These are phyloP conservation scores for Citrullus mucosospermus DNA, from an alignment of 306 rosid genomes.

Conservation along the genomic window DNA sequence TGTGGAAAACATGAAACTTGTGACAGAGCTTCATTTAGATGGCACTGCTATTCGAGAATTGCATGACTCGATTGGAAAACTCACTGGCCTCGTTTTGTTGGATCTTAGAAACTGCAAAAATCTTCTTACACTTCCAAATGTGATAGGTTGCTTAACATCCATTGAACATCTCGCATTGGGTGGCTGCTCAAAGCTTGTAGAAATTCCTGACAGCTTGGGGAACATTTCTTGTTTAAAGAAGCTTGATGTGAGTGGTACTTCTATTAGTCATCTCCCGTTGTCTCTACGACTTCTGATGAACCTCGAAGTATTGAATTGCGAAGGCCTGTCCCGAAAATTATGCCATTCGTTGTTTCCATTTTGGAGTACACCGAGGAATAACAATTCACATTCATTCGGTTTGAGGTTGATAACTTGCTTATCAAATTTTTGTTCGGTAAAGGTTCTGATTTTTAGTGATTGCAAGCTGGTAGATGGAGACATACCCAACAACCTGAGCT, in stretches of 20 bases:
- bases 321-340: neutral
- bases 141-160: neutral
- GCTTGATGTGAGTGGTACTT: slow-evolving; percentile 17
- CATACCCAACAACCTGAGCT: slow-evolving; percentile 6
- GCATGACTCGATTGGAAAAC: slow-evolving; percentile 8
- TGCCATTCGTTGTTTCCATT: slow-evolving; percentile 3
- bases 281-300: slow-evolving; percentile 1
- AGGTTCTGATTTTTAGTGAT: neutral
- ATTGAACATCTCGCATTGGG: slow-evolving; percentile 4
- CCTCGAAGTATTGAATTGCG: neutral
- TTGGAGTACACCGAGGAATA: neutral
- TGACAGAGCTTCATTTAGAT: slow-evolving; percentile 3
- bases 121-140: neutral
- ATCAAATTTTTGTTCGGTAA: neutral
- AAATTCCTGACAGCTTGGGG: slow-evolving; percentile 3
- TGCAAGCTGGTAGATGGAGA: slow-evolving; percentile 15
- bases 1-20: neutral
- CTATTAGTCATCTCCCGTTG: slow-evolving; percentile 6
- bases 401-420: slow-evolving; percentile 5
- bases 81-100: slow-evolving; percentile 2
- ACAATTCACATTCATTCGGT: neutral
- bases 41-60: slow-evolving; percentile 3
- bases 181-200: neutral
- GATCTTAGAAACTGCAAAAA: slow-evolving; percentile 11
- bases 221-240: slow-evolving; percentile 5